A percentile compares a stretch with the other conserved stretches of the same genome.
These are phyloP conservation scores for Coccomyxa sp. DNA, from an alignment of 139 green algal genomes.

Conservation along the genomic window DNA sequence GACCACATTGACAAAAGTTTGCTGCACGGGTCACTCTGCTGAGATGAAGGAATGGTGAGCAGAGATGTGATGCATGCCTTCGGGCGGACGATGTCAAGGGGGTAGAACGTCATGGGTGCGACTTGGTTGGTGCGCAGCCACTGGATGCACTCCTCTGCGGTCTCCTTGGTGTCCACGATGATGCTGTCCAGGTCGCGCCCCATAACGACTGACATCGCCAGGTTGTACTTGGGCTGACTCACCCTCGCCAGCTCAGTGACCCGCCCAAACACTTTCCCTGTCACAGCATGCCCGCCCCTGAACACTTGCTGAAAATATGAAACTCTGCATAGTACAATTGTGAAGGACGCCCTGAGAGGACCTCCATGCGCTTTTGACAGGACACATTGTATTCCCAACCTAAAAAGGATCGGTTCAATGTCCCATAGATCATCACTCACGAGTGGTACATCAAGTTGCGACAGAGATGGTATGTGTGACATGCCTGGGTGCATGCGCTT, in stretches of 20 bases:
- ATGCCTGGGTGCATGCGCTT: constrained; percentile 56
- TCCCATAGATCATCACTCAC: no score
- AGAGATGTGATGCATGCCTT: neutral
- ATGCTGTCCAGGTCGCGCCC: constrained; percentile 85
- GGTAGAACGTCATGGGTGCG: constrained; percentile 85
- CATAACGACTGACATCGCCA: constrained; percentile 84
- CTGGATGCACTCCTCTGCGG: constrained; percentile 73
- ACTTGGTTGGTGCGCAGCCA: constrained; percentile 47
- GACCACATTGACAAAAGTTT: no score
- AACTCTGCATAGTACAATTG: neutral
- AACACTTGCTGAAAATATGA: neutral
- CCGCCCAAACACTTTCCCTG: constrained; percentile 72
- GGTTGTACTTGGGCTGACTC: constrained; percentile 70
- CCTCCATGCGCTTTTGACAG: no score
- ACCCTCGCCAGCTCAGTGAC: constrained; percentile 76
- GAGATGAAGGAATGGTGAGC: no score
- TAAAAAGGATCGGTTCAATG: neutral
- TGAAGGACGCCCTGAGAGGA: neutral
- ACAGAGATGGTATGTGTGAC: no score
- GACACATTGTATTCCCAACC: neutral
- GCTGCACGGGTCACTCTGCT: no score
- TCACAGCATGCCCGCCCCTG: neutral
- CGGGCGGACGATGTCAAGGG: constrained; percentile 59
- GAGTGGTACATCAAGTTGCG: no score
- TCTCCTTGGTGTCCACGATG: constrained; percentile 71